Base-by-base conservation (phyloP, 1,139 yeast genomes). In the Suhomyces anneliseae region DNA sequence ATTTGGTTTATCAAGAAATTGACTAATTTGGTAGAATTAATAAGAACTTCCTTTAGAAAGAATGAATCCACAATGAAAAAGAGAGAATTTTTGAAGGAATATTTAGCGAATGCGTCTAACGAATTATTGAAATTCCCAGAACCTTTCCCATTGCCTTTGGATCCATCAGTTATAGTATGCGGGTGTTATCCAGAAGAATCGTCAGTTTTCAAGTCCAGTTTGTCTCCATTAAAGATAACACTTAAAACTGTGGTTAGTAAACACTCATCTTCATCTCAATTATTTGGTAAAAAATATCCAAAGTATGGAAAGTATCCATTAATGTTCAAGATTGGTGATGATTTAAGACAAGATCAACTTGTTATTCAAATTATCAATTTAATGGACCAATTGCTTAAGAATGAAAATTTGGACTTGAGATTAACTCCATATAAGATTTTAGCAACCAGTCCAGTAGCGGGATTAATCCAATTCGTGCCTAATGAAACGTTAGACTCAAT, bases 291-390 rank as follows among this genome's bases (percentile, higher is more conserved):
- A 45, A 68, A 63, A 46, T 53, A 57, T 14, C 26, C 19, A 5
- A 69, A 67, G 46, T 64, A 74, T 49, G 87, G 85, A 0, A 75
- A 73, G 43, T 95, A 90, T 64, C 83, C 96, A 4, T 69, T 93
- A 39, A 93, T 95, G 87, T 90, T 90, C 68, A 95, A 95, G 64
- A 87, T 88, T 42, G 99, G 99, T 3, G 99, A 95, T 66, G 99
- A 95, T 62, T 72, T 95, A 44, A 75, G 98, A 49, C 99, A 95
- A 64, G 99, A 95, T 69, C 99, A 95, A 64, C 78, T 95, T 55
- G 96, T 93, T 26, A 88, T 90, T 45, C 99, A 95, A 65, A 89
- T 95, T 49, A 88, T 95, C 45, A 81, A 87, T 45, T 71, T 95
- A 49, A 93, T 95, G 97, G 97, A 93, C 64, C 90, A 85, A 60